Conservation (phyloP, 2,329 filamentous ascomycete genomes). For the Botrytis paeoniae region DNA sequence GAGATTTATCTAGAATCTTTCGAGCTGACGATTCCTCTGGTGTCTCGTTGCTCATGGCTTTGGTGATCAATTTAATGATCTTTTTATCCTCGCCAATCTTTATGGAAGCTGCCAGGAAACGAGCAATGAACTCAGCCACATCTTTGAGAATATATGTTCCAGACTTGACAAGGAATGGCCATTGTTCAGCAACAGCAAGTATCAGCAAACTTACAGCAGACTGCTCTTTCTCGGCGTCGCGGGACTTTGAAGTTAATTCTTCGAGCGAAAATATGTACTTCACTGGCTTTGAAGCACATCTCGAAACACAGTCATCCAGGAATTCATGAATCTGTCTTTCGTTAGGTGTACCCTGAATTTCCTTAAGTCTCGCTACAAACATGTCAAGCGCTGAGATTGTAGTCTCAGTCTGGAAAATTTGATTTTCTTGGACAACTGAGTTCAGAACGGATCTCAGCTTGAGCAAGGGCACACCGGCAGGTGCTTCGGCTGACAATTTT, state of each 20-base stretch:
- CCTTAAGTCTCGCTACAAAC: conserved; percentile 43
- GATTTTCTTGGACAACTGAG: conserved; percentile 61
- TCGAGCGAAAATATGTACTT: conserved; percentile 76
- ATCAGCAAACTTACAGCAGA: conserved; percentile 59
- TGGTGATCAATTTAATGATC: conserved; percentile 46
- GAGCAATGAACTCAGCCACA: conserved; percentile 57
- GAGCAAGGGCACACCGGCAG: conserved; percentile 47
- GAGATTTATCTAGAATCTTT: conserved; percentile 30
- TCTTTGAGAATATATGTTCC: conserved; percentile 45
- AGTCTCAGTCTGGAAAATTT: conserved; percentile 56
- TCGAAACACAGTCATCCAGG: conserved; percentile 76
- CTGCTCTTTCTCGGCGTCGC: conserved; percentile 34
- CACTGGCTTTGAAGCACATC: conserved; percentile 73
- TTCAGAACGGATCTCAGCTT: conserved; percentile 56
- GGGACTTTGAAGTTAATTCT: conserved; percentile 45
- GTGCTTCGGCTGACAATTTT: conserved; percentile 52
- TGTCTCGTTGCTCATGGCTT: conserved; percentile 42
- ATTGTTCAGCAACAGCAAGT: conserved; percentile 72
- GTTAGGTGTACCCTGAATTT: conserved; percentile 34
- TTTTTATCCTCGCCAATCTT: conserved; percentile 50
- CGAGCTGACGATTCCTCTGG: conserved; percentile 40
- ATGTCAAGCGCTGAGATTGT: conserved; percentile 46
- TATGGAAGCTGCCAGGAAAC: conserved; percentile 54
- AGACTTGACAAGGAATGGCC: conserved; percentile 62
- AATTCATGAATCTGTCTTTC: conserved; percentile 60